These are phyloP conservation scores for Madurella mycetomatis DNA, from an alignment of 2,329 filamentous ascomycete species.

Conservation along the genomic window DNA sequence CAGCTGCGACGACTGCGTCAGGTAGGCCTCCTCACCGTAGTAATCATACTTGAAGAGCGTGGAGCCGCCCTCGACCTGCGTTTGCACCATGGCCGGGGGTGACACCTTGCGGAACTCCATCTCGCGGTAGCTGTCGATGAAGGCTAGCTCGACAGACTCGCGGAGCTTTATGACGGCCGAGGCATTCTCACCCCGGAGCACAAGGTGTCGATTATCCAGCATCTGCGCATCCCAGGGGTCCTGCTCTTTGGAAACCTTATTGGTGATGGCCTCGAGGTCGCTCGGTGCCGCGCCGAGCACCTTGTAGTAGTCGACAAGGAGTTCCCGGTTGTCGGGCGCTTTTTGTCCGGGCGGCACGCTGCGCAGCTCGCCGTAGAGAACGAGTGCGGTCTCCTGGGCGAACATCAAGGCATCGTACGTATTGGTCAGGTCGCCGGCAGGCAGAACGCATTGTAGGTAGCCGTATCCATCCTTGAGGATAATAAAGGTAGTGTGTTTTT, in stretches of 20 bases:
- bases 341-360: slow-evolving; percentile 72
- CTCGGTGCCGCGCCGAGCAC: slow-evolving; percentile 75
- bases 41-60: slow-evolving; percentile 76
- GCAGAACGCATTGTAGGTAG: slow-evolving; percentile 77
- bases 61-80: slow-evolving; percentile 86
- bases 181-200: slow-evolving; percentile 77
- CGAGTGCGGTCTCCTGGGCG: slow-evolving; percentile 81
- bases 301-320: slow-evolving; percentile 85
- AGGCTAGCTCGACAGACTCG: slow-evolving; percentile 73
- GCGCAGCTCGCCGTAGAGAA: slow-evolving; percentile 77
- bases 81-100: slow-evolving; percentile 88
- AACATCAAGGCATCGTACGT: slow-evolving; percentile 88
- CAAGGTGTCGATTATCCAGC: slow-evolving; percentile 78
- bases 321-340: slow-evolving; percentile 78
- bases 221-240: slow-evolving; percentile 55
- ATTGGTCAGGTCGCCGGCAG: slow-evolving; percentile 72
- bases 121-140: slow-evolving; percentile 74
- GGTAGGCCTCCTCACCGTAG: slow-evolving; percentile 72
- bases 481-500: slow-evolving; percentile 83
- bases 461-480: slow-evolving; percentile 83
- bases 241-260: slow-evolving; percentile 59
- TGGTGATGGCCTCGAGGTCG: slow-evolving; percentile 88
- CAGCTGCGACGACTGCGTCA: slow-evolving; percentile 94
- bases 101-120: slow-evolving; percentile 75
- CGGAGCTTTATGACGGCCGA: slow-evolving; percentile 86